Percentiles rank a stretch among this genome's conserved stretches.
phyloP scores from a whole-genome alignment of 2,329 filamentous ascomycete genomes.

The Neopestalotiopsis rosae region DNA sequence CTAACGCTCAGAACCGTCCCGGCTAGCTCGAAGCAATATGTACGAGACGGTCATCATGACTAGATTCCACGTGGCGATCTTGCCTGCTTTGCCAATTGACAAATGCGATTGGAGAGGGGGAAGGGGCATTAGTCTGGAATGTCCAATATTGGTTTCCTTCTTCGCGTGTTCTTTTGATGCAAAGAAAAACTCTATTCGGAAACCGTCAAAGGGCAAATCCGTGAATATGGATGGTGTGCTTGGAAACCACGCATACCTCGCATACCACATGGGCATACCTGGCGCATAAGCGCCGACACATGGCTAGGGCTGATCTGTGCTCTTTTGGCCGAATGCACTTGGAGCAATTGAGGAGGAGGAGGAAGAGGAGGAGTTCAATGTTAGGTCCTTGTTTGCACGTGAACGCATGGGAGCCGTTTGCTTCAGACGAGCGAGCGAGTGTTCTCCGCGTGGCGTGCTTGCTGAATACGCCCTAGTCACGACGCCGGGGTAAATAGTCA shows the following conservation, averaged over 20 bases:
- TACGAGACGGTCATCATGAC: background rate
- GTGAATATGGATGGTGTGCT: background rate
- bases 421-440: background rate
- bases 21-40: background rate
- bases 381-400: background rate
- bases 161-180: constrained; percentile 14
- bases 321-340: background rate
- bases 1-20: background rate
- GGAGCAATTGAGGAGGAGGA: background rate
- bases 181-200: constrained; percentile 17
- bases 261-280: background rate
- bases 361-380: too few relatives aligned
- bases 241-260: background rate
- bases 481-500: background rate
- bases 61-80: constrained; percentile 13
- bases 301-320: constrained; percentile 13
- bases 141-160: constrained; percentile 9
- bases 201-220: background rate
- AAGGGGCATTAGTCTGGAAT: background rate
- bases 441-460: background rate
- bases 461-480: background rate
- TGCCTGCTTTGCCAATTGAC: background rate
- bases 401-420: background rate
- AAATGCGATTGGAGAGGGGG: background rate
- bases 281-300: constrained; percentile 9